Conservation (phyloP, 192 early-diverging fungal genomes). For the Coemansia sp. region DNA sequence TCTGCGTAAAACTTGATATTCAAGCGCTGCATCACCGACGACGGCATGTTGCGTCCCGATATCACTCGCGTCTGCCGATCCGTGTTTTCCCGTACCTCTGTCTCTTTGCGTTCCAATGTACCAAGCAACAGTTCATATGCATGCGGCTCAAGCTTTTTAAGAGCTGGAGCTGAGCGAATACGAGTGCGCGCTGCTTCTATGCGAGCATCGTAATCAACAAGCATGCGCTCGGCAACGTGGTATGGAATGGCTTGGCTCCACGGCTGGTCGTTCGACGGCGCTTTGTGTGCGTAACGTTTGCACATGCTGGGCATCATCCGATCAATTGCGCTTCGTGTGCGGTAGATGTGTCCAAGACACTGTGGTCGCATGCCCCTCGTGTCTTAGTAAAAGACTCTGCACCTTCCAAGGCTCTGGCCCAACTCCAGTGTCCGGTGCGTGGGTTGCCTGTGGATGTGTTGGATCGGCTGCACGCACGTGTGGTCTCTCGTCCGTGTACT, state of each 20-base stretch:
- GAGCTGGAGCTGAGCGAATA: background rate
- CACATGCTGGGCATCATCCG: background rate
- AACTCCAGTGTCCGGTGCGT: no score
- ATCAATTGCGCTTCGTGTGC: background rate
- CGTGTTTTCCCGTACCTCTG: background rate
- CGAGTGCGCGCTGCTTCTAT: background rate
- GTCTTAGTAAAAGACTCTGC: background rate
- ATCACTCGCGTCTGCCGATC: background rate
- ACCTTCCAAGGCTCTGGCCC: background rate
- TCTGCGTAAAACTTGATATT: conserved; percentile 22
- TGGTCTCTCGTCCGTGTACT: background rate
- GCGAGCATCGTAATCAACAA: conserved; percentile 13
- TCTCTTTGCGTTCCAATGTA: background rate
- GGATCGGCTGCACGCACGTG: background rate
- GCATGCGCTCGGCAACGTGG: conserved; percentile 8
- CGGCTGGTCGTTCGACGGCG: conserved; percentile 2
- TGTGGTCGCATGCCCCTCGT: conserved; percentile 2
- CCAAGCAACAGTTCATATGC: background rate
- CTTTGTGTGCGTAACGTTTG: background rate
- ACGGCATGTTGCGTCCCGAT: conserved; percentile 32
- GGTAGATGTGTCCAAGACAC: background rate
- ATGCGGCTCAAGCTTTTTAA: background rate
- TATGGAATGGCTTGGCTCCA: conserved; percentile 31
- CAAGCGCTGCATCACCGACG: conserved; percentile 40
- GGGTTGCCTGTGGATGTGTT: background rate